phyloP scores from a whole-genome alignment of 2,329 filamentous ascomycete genomes.

The Ambrosiella beaveri region DNA sequence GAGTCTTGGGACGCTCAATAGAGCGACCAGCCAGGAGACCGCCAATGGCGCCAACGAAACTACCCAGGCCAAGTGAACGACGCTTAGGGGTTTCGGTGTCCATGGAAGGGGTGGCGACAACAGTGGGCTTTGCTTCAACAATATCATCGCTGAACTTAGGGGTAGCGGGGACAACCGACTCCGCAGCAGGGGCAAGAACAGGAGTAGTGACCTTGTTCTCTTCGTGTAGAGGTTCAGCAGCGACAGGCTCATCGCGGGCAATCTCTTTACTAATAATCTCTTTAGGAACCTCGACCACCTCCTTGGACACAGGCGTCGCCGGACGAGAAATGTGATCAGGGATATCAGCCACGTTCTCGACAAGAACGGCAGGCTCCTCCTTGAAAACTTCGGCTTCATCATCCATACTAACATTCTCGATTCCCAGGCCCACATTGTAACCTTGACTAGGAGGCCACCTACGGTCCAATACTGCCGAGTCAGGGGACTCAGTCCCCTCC shows the following conservation, averaged over 20 bases:
- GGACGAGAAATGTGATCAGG: neutral
- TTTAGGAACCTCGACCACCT: no score
- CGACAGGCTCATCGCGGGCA: no score
- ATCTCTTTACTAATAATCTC: no score
- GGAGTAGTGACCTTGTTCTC: neutral
- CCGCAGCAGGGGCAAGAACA: neutral
- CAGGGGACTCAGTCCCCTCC: neutral
- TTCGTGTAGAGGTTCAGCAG: neutral
- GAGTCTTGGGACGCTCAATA: neutral
- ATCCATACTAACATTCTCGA: neutral
- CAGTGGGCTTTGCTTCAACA: neutral
- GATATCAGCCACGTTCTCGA: neutral
- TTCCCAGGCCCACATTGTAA: slow-evolving; percentile 17
- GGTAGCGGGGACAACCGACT: neutral
- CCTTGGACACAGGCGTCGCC: neutral
- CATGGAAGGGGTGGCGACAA: neutral
- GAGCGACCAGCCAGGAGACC: neutral
- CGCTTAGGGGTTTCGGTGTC: neutral
- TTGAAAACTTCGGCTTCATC: slow-evolving; percentile 3
- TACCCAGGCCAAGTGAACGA: neutral
- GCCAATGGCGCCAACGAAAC: neutral
- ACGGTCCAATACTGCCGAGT: neutral
- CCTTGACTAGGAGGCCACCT: neutral
- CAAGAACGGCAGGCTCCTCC: neutral
- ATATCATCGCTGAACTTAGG: neutral